Conservation (phyloP, 2,329 filamentous ascomycete genomes). For the Stemphylium vesicarium region DNA sequence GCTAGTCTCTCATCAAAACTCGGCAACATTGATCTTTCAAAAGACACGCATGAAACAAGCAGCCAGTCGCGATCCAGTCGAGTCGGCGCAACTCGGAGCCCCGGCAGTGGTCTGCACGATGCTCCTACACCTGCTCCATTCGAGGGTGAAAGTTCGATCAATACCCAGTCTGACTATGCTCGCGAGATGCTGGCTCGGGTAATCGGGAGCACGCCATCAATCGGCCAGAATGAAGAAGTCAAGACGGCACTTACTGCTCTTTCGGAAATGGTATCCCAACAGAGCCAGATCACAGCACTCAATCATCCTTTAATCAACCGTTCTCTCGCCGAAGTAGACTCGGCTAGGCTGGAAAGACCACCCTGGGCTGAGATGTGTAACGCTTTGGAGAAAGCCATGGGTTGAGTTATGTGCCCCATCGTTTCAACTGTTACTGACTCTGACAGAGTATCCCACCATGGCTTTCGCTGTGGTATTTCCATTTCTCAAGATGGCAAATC, state of each 20-base stretch:
- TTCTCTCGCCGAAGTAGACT: slow-evolving; percentile 32
- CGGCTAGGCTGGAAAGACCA: slow-evolving; percentile 37
- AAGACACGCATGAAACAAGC: slow-evolving; percentile 27
- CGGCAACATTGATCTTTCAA: slow-evolving; percentile 31
- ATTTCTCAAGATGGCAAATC: slow-evolving; percentile 36
- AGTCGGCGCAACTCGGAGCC: slow-evolving; percentile 18
- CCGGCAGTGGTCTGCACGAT: slow-evolving; percentile 28
- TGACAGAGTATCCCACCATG: slow-evolving; percentile 39
- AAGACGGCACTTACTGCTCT: slow-evolving; percentile 42
- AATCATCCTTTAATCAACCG: slow-evolving; percentile 31
- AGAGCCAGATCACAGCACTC: slow-evolving; percentile 26
- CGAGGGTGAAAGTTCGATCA: slow-evolving; percentile 58
- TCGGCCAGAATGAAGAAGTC: slow-evolving; percentile 44
- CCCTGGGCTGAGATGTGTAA: slow-evolving; percentile 38
- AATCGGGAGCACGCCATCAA: slow-evolving; percentile 44
- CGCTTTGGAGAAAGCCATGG: slow-evolving; percentile 32
- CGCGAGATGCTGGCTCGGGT: slow-evolving; percentile 52
- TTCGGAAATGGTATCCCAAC: slow-evolving; percentile 40
- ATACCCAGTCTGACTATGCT: slow-evolving; percentile 57
- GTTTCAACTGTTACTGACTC: slow-evolving; percentile 3
- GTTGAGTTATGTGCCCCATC: slow-evolving; percentile 26
- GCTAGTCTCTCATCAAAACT: slow-evolving; percentile 45
- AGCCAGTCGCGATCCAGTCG: slow-evolving; percentile 35
- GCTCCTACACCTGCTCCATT: slow-evolving; percentile 45
- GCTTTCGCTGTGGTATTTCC: slow-evolving; percentile 42